These are phyloP conservation scores for Lichtheimia corymbifera DNA, from an alignment of 371 early-diverging fungal genomes.

Conservation along the genomic window DNA sequence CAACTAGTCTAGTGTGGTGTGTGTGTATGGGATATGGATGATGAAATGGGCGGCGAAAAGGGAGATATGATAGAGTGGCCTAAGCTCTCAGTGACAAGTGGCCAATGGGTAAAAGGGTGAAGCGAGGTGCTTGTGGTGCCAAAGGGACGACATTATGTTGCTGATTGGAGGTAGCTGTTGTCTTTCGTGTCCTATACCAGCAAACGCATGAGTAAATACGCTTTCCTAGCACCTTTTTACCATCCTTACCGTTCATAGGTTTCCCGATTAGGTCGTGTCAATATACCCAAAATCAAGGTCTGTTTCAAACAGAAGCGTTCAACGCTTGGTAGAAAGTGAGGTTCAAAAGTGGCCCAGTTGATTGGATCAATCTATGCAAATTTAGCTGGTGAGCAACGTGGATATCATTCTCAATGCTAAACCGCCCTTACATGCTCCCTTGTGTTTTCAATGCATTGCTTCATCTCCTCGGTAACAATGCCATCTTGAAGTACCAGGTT, in stretches of 20 bases:
- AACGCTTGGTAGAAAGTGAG: constrained; percentile 41
- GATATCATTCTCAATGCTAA: too few relatives aligned
- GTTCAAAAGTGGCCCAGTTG: constrained; percentile 54
- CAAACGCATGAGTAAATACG: not conserved
- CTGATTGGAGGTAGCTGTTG: constrained; percentile 22
- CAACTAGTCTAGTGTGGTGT: constrained; percentile 4
- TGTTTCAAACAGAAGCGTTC: constrained; percentile 53
- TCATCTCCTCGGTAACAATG: constrained; percentile 7
- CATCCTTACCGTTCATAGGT: constrained; percentile 44
- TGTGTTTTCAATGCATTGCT: constrained; percentile 20
- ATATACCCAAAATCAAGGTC: constrained; percentile 45
- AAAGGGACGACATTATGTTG: constrained; percentile 55
- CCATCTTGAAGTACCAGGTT: constrained; percentile 33
- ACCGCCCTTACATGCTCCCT: constrained; percentile 23
- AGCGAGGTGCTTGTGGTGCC: constrained; percentile 49
- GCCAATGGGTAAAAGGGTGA: constrained; percentile 58
- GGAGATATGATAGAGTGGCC: not conserved
- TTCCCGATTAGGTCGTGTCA: constrained; percentile 42
- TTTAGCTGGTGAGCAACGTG: not conserved
- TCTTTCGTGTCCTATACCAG: constrained; percentile 6
- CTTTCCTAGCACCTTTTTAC: not conserved
- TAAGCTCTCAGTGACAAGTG: constrained; percentile 27
- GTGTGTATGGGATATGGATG: not conserved
- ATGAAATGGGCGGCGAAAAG: not conserved
- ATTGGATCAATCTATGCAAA: constrained; percentile 55